Base-by-base conservation (phyloP, 2,329 filamentous ascomycete genomes). In the Chaetomium strumarium region DNA sequence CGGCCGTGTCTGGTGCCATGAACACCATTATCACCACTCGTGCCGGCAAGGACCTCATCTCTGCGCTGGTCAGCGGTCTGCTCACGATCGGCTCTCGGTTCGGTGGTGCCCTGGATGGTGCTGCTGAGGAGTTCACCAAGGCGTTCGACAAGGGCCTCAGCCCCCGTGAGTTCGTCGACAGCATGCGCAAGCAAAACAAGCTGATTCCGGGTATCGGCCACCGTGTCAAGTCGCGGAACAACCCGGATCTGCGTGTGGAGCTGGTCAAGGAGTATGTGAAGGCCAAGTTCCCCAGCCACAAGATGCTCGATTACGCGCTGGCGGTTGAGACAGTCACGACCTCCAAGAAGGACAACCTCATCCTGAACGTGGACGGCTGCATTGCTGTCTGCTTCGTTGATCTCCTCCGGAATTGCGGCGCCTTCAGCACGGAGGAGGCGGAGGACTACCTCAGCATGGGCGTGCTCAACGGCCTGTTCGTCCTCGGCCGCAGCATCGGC, bases 1-100 rank as follows among this genome's bases (percentile, higher is more conserved):
- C 93, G 50, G 93, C 93, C 65, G 93, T 99, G 65, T 99, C 93
- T 65, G 93, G 93, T 82, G 93, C 93, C 73, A 99, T 99, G 93
- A 99, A 99, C 86, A 99, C 93, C 71, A 99, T 99, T 72, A 97
- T 99, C 72, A 99, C 93, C 59, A 99, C 93, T 55, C 89, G 93
- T 88, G 93, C 93, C 59, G 93, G 93, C 72, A 99, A 99, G 82
- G 93, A 99, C 71, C 78, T 99, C 63, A 97, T 99, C 78, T 91
- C 85, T 66, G 88, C 93, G 44, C 82, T 99, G 59, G 93, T 99
- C 53, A 88, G 88, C 66, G 93, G 93, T 90, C 88, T 99, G 50
- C 79, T 99, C 69, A 99, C 93, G 65, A 99, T 99, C 67, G 93
- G 93, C 68, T 96, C 92, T 55, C 88, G 93, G 59, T 99, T 99